Percentiles rank a stretch among this genome's conserved stretches.
Evolutionary conservation across 2,329 filamentous ascomycete species (phyloP).

Genomic region (Daldinia eschscholtzii): DNA sequence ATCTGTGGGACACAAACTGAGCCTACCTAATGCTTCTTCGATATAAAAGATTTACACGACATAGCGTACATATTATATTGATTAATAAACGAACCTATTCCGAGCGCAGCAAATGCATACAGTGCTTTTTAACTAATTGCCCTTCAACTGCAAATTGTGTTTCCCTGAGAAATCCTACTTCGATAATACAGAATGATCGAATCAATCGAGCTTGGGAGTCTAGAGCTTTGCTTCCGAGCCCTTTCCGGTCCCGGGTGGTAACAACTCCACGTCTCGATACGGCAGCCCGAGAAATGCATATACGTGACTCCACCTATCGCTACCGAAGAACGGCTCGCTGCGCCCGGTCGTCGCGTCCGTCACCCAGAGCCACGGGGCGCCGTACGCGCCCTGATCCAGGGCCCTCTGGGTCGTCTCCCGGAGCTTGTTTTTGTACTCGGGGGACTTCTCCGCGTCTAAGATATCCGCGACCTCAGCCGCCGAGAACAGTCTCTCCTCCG

Average conservation of each 20-base stretch:
- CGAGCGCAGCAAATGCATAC: background rate
- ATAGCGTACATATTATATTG: constrained; percentile 26
- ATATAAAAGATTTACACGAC: constrained; percentile 12
- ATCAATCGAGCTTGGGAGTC: background rate
- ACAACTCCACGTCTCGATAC: constrained; percentile 66
- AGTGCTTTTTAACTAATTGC: background rate
- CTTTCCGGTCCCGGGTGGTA: constrained; percentile 46
- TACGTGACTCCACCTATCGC: constrained; percentile 78
- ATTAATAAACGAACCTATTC: constrained; percentile 21
- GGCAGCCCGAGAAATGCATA: constrained; percentile 75
- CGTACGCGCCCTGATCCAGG: constrained; percentile 77
- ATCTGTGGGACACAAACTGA: background rate
- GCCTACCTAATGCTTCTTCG: constrained; percentile 11
- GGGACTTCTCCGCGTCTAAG: constrained; percentile 63
- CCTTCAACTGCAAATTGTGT: background rate
- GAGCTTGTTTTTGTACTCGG: constrained; percentile 61
- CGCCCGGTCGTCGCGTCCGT: constrained; percentile 68
- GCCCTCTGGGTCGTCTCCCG: constrained; percentile 71
- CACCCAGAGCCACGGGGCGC: constrained; percentile 81
- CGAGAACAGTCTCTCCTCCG: constrained; percentile 59
- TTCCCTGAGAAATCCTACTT: background rate
- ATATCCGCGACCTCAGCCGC: constrained; percentile 67
- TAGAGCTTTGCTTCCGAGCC: constrained; percentile 54
- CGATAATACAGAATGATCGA: background rate
- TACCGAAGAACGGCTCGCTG: constrained; percentile 80